Conservation (phyloP, 2,329 filamentous ascomycete genomes). For the Xylaria sp. region DNA sequence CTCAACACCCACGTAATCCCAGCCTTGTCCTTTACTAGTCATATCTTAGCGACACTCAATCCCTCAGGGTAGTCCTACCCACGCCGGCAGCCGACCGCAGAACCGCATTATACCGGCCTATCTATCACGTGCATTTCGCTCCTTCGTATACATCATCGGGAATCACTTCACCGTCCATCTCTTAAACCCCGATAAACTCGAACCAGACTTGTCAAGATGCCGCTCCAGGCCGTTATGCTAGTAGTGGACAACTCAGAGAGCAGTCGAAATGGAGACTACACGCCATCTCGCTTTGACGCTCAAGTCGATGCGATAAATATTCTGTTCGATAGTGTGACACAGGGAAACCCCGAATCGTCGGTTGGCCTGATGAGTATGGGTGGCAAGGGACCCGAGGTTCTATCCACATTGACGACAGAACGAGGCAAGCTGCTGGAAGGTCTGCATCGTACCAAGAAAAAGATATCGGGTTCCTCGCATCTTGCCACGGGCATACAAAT, state of each 20-base stretch:
- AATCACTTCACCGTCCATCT: conserved; percentile 14
- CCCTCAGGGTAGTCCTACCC: not conserved
- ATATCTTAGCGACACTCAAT: not conserved
- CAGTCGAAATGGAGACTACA: conserved; percentile 93
- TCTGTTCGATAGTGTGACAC: conserved; percentile 94
- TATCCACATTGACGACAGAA: conserved; percentile 95
- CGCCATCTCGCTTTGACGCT: conserved; percentile 93
- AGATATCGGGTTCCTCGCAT: conserved; percentile 90
- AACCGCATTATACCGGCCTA: not conserved
- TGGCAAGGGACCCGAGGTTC: conserved; percentile 94
- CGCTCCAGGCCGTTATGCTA: conserved; percentile 99
- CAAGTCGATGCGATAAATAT: conserved; percentile 95
- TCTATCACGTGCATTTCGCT: not conserved
- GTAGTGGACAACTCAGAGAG: conserved; percentile 99
- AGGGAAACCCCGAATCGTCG: conserved; percentile 94
- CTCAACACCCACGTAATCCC: conserved; percentile 28
- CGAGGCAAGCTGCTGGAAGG: conserved; percentile 95
- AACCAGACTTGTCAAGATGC: conserved; percentile 75
- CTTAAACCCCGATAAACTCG: conserved; percentile 6
- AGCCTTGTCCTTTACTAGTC: conserved; percentile 27
- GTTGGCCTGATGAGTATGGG: conserved; percentile 99
- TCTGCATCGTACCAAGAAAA: conserved; percentile 86
- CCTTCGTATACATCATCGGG: not conserved
- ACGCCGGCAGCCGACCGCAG: not conserved
- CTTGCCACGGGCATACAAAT: conserved; percentile 95